Conservation (phyloP, 768 basidiomycete genomes). For the Tulasnella sp. region DNA sequence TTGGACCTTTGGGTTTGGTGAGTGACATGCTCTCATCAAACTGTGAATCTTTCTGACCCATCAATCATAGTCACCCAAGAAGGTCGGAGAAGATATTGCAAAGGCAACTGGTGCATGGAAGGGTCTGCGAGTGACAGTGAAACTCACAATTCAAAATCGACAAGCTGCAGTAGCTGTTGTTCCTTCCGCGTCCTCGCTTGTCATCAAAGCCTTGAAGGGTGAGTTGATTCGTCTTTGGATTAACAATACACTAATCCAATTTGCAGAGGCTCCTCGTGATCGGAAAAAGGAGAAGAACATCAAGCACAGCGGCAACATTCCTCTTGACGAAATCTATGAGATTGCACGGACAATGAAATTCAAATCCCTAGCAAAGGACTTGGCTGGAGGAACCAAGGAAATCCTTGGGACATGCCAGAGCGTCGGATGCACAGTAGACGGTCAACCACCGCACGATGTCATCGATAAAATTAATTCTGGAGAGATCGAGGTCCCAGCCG, state of each 20-base stretch:
- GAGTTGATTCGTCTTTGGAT: conserved; percentile 20
- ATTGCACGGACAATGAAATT: conserved; percentile 92
- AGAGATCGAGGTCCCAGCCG: conserved; percentile 74
- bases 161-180: conserved; percentile 96
- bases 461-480: conserved; percentile 78
- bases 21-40: conserved; percentile 26
- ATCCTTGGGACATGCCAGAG: conserved; percentile 96
- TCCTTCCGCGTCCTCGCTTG: conserved; percentile 91
- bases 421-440: conserved; percentile 92
- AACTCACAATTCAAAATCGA: conserved; percentile 99
- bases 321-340: conserved; percentile 85
- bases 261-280: conserved; percentile 89
- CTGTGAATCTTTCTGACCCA: not conserved
- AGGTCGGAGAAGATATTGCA: conserved; percentile 99
- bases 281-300: conserved; percentile 99
- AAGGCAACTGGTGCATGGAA: conserved; percentile 98
- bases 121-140: conserved; percentile 97
- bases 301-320: conserved; percentile 90
- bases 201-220: conserved; percentile 98
- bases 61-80: conserved; percentile 79
- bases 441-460: conserved; percentile 81
- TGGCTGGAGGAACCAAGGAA: conserved; percentile 87
- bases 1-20: conserved; percentile 98
- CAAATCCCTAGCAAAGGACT: conserved; percentile 87
- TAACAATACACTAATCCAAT: not conserved